Evolutionary conservation across 192 early-diverging fungal species (phyloP).

Genomic region (Lobosporangium transversale): DNA sequence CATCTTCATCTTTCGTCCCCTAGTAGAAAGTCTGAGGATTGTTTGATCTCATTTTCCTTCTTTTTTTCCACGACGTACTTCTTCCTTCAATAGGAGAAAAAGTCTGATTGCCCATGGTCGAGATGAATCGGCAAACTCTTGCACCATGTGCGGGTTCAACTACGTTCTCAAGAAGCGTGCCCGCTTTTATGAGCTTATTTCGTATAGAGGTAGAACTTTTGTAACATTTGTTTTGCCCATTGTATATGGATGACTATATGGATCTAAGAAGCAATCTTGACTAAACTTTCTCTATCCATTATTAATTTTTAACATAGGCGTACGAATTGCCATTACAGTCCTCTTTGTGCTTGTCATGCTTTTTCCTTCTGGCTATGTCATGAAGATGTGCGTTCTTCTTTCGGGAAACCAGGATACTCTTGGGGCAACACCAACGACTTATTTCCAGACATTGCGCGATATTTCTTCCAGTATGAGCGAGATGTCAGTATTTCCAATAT

Average conservation of each 20-base stretch:
- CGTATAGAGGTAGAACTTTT: conserved; percentile 47
- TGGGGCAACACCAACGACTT: background rate
- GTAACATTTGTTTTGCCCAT: too few species aligned
- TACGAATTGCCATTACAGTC: conserved; percentile 42
- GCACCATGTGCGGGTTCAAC: conserved; percentile 54
- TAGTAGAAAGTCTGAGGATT: too few species aligned
- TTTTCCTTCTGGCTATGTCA: conserved; percentile 53
- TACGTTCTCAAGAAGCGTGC: conserved; percentile 53
- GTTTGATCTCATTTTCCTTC: background rate
- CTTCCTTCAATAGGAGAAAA: conserved; percentile 39
- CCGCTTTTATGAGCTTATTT: conserved; percentile 45
- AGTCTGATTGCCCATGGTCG: conserved; percentile 48
- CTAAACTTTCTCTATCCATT: background rate
- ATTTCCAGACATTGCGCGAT: conserved; percentile 10
- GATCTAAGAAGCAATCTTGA: too few species aligned
- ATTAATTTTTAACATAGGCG: conserved; percentile 13
- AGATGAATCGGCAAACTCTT: conserved; percentile 46
- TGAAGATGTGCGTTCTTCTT: conserved; percentile 50
- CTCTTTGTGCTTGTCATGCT: conserved; percentile 44
- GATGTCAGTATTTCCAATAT: conserved; percentile 38
- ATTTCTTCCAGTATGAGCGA: conserved; percentile 26
- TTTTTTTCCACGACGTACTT: background rate
- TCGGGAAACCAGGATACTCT: conserved; percentile 27
- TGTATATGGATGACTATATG: too few species aligned
- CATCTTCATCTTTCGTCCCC: too few species aligned